Evolutionary conservation across 164 flowering plant species (phyloP).

Genomic region (Pachysandra terminalis): DNA sequence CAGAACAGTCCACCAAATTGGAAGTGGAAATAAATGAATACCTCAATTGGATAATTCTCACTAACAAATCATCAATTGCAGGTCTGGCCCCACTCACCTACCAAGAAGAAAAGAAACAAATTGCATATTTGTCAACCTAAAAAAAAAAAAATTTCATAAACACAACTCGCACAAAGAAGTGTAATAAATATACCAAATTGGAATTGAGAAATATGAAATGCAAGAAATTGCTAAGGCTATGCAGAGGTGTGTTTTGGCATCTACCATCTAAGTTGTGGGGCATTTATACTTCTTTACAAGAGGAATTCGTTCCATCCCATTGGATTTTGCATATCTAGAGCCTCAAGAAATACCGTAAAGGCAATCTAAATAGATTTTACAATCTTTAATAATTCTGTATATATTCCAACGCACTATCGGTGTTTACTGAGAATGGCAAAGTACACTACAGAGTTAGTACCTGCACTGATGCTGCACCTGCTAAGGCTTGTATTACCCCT

Average conservation of each 20-base stretch:
- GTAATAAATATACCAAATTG: too few relatives aligned
- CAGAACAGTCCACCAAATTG: constrained; percentile 31
- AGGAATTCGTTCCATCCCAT: not conserved
- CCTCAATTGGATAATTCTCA: constrained; percentile 1
- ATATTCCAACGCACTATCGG: not conserved
- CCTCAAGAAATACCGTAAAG: not conserved
- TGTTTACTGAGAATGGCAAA: not conserved
- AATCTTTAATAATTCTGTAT: too few relatives aligned
- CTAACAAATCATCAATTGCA: constrained; percentile 4
- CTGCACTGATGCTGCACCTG: constrained; percentile 87
- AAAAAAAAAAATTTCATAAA: too few relatives aligned
- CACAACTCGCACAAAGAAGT: too few relatives aligned
- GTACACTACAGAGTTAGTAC: constrained; percentile 33
- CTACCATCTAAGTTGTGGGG: not conserved
- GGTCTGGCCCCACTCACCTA: constrained; percentile 45
- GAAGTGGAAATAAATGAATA: constrained; percentile 17
- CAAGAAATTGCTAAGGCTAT: not conserved
- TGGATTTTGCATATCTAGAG: not conserved
- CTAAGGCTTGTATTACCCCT: constrained; percentile 70
- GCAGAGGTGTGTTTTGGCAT: not conserved
- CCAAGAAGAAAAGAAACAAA: not conserved
- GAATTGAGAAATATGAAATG: too few relatives aligned
- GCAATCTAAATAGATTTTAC: too few relatives aligned
- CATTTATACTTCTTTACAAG: not conserved
- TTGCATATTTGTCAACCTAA: too few relatives aligned